These are phyloP conservation scores for Wickerhamiella infanticola DNA, from an alignment of 1,139 yeast genomes.

Conservation along the genomic window DNA sequence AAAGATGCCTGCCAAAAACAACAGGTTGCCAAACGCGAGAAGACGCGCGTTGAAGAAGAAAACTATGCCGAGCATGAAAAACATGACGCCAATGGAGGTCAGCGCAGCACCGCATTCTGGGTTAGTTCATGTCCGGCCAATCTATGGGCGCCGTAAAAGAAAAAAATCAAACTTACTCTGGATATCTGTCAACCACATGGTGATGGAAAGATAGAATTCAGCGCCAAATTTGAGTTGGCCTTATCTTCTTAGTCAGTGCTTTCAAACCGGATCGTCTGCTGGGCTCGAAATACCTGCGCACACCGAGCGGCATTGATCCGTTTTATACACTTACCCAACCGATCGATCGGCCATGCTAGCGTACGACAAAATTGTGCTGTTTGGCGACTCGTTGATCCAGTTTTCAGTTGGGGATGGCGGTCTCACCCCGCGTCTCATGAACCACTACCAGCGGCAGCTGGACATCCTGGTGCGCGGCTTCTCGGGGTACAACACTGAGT, in stretches of 20 bases:
- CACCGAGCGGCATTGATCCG: too few species aligned
- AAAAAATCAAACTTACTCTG: constrained; percentile 20
- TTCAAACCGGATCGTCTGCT: too few species aligned
- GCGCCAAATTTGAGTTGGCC: too few species aligned
- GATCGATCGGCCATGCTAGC: not conserved
- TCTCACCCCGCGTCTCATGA: constrained; percentile 32
- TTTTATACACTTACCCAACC: too few species aligned
- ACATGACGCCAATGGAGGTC: constrained; percentile 68
- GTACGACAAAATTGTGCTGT: constrained; percentile 30
- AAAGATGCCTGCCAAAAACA: constrained; percentile 69
- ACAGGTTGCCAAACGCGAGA: constrained; percentile 68
- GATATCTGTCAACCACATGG: constrained; percentile 25
- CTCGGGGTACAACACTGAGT: constrained; percentile 40
- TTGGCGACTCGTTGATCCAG: constrained; percentile 56
- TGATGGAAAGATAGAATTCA: not conserved
- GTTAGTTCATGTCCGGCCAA: constrained; percentile 4
- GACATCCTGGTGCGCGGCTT: constrained; percentile 46
- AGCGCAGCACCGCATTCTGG: constrained; percentile 86
- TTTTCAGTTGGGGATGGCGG: constrained; percentile 25
- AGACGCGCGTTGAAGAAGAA: constrained; percentile 83
- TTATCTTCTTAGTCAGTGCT: too few species aligned
- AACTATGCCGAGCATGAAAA: constrained; percentile 67
- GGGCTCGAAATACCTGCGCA: too few species aligned
- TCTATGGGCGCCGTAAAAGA: not conserved
- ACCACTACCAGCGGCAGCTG: constrained; percentile 32